Percentiles rank a stretch among this genome's conserved stretches.
phyloP scores from a whole-genome alignment of 768 basidiomycete species.

The Mrakia gelida region DNA sequence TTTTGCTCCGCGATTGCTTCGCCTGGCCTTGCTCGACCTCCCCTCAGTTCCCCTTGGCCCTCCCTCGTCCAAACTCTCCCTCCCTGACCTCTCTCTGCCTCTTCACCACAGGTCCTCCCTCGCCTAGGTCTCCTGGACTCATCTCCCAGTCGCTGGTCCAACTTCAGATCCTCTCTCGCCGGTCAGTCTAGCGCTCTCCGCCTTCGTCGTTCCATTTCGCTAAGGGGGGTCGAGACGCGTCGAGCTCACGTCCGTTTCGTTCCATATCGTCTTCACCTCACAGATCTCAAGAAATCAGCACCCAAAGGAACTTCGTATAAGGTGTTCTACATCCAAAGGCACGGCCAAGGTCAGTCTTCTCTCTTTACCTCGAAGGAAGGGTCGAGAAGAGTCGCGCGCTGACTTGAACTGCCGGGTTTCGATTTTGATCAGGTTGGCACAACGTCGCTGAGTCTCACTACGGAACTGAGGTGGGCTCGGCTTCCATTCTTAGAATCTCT shows the following conservation, averaged over 20 bases:
- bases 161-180: neutral
- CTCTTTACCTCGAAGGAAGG: neutral
- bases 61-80: neutral
- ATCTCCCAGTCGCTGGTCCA: conserved; percentile 1
- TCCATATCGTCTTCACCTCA: too few species aligned
- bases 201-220: too few species aligned
- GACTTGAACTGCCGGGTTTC: neutral
- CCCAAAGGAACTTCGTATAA: conserved; percentile 9
- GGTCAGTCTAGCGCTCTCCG: neutral
- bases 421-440: neutral
- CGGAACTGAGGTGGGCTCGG: neutral
- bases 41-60: neutral
- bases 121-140: neutral
- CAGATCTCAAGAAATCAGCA: neutral
- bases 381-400: neutral
- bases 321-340: conserved; percentile 12
- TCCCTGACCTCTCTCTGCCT: neutral
- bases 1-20: neutral
- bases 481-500: too few species aligned
- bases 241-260: neutral
- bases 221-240: neutral
- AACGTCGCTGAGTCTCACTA: conserved; percentile 19
- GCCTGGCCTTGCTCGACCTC: too few species aligned
- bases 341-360: conserved; percentile 4
- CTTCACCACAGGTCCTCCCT: conserved; percentile 6